A percentile compares a stretch with the other conserved stretches of the same genome.
Evolutionary conservation across 2,329 filamentous ascomycete species (phyloP).

Genomic region (Albifimbria verrucaria): DNA sequence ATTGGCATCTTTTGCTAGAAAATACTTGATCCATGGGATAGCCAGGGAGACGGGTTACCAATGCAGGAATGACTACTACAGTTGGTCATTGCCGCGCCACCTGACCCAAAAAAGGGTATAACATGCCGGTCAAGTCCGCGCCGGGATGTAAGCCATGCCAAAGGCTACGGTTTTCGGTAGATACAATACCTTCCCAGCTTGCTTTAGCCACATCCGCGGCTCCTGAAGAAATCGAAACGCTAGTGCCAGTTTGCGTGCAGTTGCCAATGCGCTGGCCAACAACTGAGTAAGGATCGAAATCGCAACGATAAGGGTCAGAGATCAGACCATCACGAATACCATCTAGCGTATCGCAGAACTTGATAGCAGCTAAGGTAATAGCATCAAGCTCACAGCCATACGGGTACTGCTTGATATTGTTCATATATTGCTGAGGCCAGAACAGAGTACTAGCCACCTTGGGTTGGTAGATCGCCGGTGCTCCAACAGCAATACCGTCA

Average conservation of each 20-base stretch:
- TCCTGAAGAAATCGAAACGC: not conserved
- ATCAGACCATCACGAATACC: constrained; percentile 44
- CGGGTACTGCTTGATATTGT: not conserved
- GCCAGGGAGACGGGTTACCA: not conserved
- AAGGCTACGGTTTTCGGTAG: not conserved
- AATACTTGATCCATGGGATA: not conserved
- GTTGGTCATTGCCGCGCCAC: not conserved
- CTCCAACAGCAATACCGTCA: constrained; percentile 47
- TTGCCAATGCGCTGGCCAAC: not conserved
- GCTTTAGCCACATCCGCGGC: not conserved
- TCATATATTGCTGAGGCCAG: constrained; percentile 1
- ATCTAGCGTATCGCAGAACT: constrained; percentile 45
- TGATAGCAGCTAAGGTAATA: constrained; percentile 12
- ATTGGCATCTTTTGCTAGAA: not conserved
- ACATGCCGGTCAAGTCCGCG: not conserved
- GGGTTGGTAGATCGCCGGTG: constrained; percentile 28
- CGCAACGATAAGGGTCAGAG: constrained; percentile 36
- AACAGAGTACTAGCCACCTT: constrained; percentile 4
- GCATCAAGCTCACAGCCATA: constrained; percentile 26
- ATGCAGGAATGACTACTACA: not conserved
- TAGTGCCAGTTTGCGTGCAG: not conserved
- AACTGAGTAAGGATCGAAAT: constrained; percentile 26
- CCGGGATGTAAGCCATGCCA: not conserved
- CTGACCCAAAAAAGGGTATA: not conserved
- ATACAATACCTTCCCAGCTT: not conserved